These are phyloP conservation scores for Otatea glauca DNA, from an alignment of 176 grass and related monocot species.

Conservation along the genomic window DNA sequence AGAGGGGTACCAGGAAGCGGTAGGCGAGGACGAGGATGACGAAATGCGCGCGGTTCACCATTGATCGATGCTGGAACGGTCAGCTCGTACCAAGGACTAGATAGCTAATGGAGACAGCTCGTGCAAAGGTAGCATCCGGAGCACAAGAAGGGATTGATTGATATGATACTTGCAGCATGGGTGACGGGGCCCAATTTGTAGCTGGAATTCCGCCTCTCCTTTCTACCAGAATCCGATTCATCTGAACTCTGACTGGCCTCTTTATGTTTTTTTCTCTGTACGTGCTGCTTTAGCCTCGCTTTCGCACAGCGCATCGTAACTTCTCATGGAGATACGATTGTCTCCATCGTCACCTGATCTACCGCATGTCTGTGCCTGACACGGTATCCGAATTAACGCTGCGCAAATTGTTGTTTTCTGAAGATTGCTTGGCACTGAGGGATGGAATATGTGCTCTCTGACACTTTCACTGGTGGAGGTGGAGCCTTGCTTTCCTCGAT, in stretches of 20 bases:
- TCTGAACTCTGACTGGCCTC: conserved; percentile 23
- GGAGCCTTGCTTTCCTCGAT: conserved; percentile 26
- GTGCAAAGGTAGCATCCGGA: background rate
- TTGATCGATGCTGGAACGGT: background rate
- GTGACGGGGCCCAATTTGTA: conserved; percentile 57
- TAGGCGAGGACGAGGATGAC: conserved; percentile 61
- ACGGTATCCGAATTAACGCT: background rate
- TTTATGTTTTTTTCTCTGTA: conserved; percentile 37
- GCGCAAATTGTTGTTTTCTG: background rate
- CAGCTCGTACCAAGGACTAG: background rate
- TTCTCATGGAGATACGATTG: conserved; percentile 36
- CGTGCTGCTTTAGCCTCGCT: conserved; percentile 36
- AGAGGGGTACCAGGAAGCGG: conserved; percentile 55
- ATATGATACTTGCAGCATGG: background rate
- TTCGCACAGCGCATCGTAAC: conserved; percentile 39
- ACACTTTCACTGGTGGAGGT: conserved; percentile 1
- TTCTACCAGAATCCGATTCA: conserved; percentile 76
- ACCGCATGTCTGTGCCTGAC: conserved; percentile 20
- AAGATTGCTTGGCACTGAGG: conserved; percentile 60
- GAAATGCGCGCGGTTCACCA: conserved; percentile 62
- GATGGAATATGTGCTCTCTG: conserved; percentile 55
- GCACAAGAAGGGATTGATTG: background rate
- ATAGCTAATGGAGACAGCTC: background rate
- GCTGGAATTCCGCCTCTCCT: conserved; percentile 39
- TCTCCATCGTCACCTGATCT: background rate